Evolutionary conservation across 2,329 filamentous ascomycete genomes (phyloP).

Genomic region (Zopfia rhizophila): DNA sequence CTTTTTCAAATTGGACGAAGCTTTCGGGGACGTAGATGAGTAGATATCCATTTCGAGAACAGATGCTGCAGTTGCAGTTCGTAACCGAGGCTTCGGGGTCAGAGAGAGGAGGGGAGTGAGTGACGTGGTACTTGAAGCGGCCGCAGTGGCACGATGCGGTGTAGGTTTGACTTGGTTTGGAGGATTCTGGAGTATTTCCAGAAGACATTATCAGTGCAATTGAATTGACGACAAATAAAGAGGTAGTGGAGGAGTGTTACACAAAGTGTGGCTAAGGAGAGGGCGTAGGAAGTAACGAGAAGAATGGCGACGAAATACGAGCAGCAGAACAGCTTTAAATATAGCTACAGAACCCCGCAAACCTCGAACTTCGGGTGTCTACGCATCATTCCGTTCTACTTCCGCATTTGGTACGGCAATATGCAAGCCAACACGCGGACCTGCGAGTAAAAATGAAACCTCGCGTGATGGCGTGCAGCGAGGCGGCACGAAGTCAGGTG

Average conservation of each 20-base stretch:
- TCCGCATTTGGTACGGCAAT: neutral
- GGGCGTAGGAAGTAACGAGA: neutral
- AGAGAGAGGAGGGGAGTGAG: slow-evolving; percentile 60
- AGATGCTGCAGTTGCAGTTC: slow-evolving; percentile 66
- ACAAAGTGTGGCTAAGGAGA: neutral
- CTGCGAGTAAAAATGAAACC: slow-evolving; percentile 1
- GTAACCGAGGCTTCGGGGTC: slow-evolving; percentile 52
- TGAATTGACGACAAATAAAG: neutral
- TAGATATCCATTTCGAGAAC: slow-evolving; percentile 62
- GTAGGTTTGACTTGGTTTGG: slow-evolving; percentile 50
- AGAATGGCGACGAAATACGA: neutral
- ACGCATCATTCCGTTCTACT: no score
- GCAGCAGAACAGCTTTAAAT: neutral
- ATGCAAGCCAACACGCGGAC: slow-evolving; percentile 6
- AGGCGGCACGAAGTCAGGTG: slow-evolving; percentile 35
- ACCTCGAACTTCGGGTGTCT: neutral
- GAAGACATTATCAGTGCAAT: neutral
- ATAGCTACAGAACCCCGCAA: no score
- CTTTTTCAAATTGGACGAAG: slow-evolving; percentile 31
- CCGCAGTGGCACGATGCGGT: slow-evolving; percentile 66
- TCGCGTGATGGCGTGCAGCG: slow-evolving; percentile 37
- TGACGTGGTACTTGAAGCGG: slow-evolving; percentile 61
- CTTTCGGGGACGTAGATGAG: slow-evolving; percentile 50
- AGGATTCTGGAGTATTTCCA: neutral
- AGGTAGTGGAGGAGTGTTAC: neutral